Base-by-base conservation (phyloP, 371 early-diverging fungal genomes). In the Mucor indicus region DNA sequence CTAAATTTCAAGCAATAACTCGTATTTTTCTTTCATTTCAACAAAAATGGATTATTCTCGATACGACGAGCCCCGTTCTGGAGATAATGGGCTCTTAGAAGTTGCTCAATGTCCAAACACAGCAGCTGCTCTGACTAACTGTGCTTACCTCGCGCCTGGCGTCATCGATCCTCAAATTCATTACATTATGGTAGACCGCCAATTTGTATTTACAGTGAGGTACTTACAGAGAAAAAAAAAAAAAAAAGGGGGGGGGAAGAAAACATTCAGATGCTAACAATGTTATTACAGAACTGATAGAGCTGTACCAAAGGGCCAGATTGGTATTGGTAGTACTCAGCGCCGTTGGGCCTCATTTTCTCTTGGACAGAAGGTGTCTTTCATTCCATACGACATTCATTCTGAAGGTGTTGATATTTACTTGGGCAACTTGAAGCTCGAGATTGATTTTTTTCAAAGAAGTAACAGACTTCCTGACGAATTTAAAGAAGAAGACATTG, bases 311-410 rank as follows among this genome's bases (percentile, higher is more conserved):
- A 48, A 72, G 1, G 87, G 91, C 15, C 67, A 84, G 32, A 55
- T 96, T 10, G 95, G 92, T 5, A 84, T 90, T 13, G 83, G 87
- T 20, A 61, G 66, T 31, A 73, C 85, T 36, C 96, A 95, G 38
- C 85, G 98, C 23, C 79, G 83, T 35, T 96, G 92, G 91, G 93
- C 91, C n/a, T 73, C 74, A 17, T 75, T 93, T 36, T 88, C 92
- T 4, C 60, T 95, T 5, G 82, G 84, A 37, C 84, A 94, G 67
- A 86, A 89, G 25, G 88, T 95, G 3, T 62, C 80, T 11, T 86
- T 91, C 2, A 74, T 74, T n/a, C 86, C 91, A 17, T 91, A 79
- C 47, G 81, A 89, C 62, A 87, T 91, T 1, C 74, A 71, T 39
- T 44, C 65, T 12, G 56, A 66, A 25, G 75, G 69, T 4, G 53